phyloP scores from a whole-genome alignment of 1,284 basidiomycete genomes.

The Porodaedalea pini region DNA sequence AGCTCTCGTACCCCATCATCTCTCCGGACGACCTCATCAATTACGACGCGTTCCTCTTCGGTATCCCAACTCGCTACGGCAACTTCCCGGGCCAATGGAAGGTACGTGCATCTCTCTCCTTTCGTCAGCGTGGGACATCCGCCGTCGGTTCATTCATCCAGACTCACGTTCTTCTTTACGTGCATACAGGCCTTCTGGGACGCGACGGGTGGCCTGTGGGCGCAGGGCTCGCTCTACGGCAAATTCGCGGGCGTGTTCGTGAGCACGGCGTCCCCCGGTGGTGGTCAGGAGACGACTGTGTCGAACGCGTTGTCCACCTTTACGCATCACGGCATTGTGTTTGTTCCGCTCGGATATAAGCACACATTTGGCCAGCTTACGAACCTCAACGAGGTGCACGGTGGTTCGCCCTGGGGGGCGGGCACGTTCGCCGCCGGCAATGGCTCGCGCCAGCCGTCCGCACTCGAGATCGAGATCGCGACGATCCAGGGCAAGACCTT shows the following conservation, averaged over 20 bases:
- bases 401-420: slow-evolving; percentile 75
- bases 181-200: slow-evolving; percentile 73
- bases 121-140: background rate
- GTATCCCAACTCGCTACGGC: slow-evolving; percentile 78
- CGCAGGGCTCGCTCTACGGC: slow-evolving; percentile 63
- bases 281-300: slow-evolving; percentile 73
- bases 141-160: background rate
- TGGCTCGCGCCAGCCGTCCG: slow-evolving; percentile 59
- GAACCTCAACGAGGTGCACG: slow-evolving; percentile 62
- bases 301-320: slow-evolving; percentile 67
- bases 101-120: slow-evolving; percentile 33
- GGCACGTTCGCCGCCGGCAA: slow-evolving; percentile 63
- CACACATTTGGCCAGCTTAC: slow-evolving; percentile 53
- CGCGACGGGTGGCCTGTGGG: slow-evolving; percentile 77
- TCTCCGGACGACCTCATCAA: slow-evolving; percentile 61
- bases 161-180: background rate
- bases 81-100: slow-evolving; percentile 71
- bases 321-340: slow-evolving; percentile 77
- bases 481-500: slow-evolving; percentile 62
- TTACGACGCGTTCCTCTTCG: slow-evolving; percentile 67
- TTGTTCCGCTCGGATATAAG: slow-evolving; percentile 77
- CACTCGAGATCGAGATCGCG: slow-evolving; percentile 65
- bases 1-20: slow-evolving; percentile 71
- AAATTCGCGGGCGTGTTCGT: slow-evolving; percentile 80
- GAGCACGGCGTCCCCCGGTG: slow-evolving; percentile 61